These are phyloP conservation scores for Fusarium buharicum DNA, from an alignment of 2,329 filamentous ascomycete genomes.

Conservation along the genomic window DNA sequence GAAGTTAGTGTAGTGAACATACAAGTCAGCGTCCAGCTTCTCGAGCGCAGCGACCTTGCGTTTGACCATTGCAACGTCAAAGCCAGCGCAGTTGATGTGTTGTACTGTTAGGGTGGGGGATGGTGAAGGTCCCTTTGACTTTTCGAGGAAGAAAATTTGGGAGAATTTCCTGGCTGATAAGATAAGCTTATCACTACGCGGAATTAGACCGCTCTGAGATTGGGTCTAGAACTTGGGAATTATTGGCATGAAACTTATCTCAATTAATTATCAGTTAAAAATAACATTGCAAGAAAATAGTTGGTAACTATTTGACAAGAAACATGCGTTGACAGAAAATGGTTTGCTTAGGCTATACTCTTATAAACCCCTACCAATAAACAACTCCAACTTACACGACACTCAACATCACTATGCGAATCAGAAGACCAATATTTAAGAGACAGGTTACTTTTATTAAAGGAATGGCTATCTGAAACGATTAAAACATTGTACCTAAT, in stretches of 20 bases:
- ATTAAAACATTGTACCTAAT: slow-evolving; percentile 30
- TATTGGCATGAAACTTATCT: not conserved
- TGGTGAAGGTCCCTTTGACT: slow-evolving; percentile 25
- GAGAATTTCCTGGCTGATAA: slow-evolving; percentile 35
- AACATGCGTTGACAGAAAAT: no score
- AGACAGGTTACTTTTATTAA: slow-evolving; percentile 33
- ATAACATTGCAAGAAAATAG: no score
- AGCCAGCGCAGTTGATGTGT: slow-evolving; percentile 5
- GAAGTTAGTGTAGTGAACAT: slow-evolving; percentile 43
- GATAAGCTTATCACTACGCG: slow-evolving; percentile 27
- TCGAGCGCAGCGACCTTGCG: slow-evolving; percentile 91
- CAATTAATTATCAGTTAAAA: no score
- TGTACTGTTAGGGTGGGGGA: slow-evolving; percentile 13
- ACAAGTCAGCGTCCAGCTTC: slow-evolving; percentile 93
- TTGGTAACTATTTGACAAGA: no score
- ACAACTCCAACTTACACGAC: no score
- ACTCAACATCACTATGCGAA: no score
- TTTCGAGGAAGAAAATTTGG: slow-evolving; percentile 37
- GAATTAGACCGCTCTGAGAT: slow-evolving; percentile 32
- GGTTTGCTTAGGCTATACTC: no score
- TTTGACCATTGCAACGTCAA: slow-evolving; percentile 72
- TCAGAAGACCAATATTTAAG: slow-evolving; percentile 1
- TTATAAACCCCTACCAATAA: no score
- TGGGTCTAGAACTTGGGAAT: not conserved
- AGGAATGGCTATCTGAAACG: slow-evolving; percentile 36